A percentile compares a stretch with the other conserved stretches of the same genome.
Evolutionary conservation across 257 asterid species (phyloP).

Genomic region (Eustoma russellianum): DNA sequence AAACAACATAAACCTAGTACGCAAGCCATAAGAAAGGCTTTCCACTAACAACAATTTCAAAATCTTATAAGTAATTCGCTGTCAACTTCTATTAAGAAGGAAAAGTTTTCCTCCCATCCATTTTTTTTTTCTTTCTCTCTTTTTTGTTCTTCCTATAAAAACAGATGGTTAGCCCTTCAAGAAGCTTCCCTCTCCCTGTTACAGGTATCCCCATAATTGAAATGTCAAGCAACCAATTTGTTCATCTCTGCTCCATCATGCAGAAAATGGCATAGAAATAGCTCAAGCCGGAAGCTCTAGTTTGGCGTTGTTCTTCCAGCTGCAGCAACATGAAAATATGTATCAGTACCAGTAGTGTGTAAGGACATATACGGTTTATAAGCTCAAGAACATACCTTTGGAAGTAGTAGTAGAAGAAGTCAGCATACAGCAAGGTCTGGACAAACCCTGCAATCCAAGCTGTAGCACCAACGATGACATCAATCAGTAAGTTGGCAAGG

Average conservation of each 20-base stretch:
- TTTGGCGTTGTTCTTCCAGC: slow-evolving; percentile 70
- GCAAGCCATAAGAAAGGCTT: neutral
- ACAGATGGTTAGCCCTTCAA: too few species aligned
- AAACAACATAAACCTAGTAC: neutral
- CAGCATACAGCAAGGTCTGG: slow-evolving; percentile 74
- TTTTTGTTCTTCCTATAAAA: neutral
- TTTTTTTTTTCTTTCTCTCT: neutral
- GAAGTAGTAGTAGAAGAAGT: slow-evolving; percentile 87
- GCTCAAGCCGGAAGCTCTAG: slow-evolving; percentile 68
- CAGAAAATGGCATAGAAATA: neutral
- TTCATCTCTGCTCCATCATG: neutral
- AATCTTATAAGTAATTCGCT: neutral
- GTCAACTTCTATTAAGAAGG: neutral
- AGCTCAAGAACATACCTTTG: slow-evolving; percentile 39
- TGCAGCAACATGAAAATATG: slow-evolving; percentile 14
- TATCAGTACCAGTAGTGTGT: neutral
- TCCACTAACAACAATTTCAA: neutral
- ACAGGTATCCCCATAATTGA: neutral
- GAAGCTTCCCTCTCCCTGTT: too few species aligned
- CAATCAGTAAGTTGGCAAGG: too few species aligned
- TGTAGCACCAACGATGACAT: slow-evolving; percentile 10
- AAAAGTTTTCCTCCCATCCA: neutral
- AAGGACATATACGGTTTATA: neutral
- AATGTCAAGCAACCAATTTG: neutral
- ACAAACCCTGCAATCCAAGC: slow-evolving; percentile 81